Conservation (phyloP, 2,329 filamentous ascomycete species). For the Teratosphaeria pseudoeucalypti region DNA sequence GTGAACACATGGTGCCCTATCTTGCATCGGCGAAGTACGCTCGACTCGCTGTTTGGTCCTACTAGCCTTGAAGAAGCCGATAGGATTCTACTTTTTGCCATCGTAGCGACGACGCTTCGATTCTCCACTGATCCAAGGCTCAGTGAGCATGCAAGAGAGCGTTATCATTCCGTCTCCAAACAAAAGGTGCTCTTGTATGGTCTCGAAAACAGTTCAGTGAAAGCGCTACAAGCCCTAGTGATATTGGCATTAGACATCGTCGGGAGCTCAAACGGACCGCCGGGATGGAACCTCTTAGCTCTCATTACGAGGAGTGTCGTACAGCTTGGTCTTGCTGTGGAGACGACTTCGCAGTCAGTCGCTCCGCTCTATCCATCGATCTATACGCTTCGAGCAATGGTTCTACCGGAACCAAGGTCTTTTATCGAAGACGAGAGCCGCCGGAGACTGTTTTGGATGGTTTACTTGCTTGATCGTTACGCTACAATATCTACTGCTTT, state of each 20-base stretch:
- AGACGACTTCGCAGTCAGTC: conserved; percentile 67
- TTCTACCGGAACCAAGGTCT: conserved; percentile 69
- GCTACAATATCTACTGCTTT: conserved; percentile 86
- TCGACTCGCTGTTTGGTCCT: conserved; percentile 69
- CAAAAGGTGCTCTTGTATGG: conserved; percentile 79
- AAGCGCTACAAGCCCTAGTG: conserved; percentile 74
- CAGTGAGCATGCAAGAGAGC: conserved; percentile 59
- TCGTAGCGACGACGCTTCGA: conserved; percentile 76
- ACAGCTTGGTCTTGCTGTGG: conserved; percentile 74
- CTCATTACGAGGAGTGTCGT: conserved; percentile 82
- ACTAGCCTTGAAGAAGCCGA: conserved; percentile 70
- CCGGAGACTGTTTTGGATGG: conserved; percentile 83
- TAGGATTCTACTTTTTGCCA: conserved; percentile 72
- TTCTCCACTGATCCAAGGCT: conserved; percentile 71
- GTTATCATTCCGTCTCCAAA: conserved; percentile 73
- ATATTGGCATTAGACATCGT: conserved; percentile 78
- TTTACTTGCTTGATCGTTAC: conserved; percentile 82
- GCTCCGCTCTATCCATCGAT: conserved; percentile 75
- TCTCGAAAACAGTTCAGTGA: conserved; percentile 81
- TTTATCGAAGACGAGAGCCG: conserved; percentile 86
- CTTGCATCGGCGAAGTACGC: conserved; percentile 69
- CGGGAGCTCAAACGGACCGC: conserved; percentile 78
- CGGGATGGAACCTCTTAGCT: conserved; percentile 85
- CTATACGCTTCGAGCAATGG: conserved; percentile 76
- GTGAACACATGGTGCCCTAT: conserved; percentile 70